These are phyloP conservation scores for Citrus sinensis DNA, from an alignment of 345 rosid species.

Conservation along the genomic window DNA sequence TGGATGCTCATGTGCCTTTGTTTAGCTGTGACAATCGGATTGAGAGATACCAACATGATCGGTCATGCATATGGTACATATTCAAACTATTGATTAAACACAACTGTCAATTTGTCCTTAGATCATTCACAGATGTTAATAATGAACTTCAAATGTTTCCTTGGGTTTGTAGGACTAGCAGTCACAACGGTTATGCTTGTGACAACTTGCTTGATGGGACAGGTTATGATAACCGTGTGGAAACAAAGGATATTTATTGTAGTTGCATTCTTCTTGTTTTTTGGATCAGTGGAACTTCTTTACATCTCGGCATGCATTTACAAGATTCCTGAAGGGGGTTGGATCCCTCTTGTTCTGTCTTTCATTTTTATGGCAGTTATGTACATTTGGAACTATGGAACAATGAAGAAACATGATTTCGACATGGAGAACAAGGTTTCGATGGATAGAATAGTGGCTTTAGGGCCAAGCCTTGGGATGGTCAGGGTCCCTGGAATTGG, in stretches of 20 bases:
- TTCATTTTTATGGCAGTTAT: constrained; percentile 50
- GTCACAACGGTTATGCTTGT: constrained; percentile 74
- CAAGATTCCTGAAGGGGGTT: constrained; percentile 78
- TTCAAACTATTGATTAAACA: not conserved
- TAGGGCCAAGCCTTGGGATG: constrained; percentile 82
- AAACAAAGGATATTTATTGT: constrained; percentile 44
- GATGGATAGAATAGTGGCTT: constrained; percentile 53
- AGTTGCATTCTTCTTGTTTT: constrained; percentile 45
- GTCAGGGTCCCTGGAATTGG: constrained; percentile 88
- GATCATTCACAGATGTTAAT: not conserved
- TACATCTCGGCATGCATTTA: constrained; percentile 60
- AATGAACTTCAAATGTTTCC: constrained; percentile 7
- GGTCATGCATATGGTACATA: constrained; percentile 82
- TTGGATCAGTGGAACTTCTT: constrained; percentile 65
- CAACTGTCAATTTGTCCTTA: constrained; percentile 6
- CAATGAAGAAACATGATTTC: constrained; percentile 67
- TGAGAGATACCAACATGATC: constrained; percentile 62
- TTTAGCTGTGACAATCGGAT: constrained; percentile 66
- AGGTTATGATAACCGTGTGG: constrained; percentile 69
- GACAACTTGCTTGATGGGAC: constrained; percentile 70
- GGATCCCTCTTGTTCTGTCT: constrained; percentile 73
- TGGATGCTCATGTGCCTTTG: constrained; percentile 88
- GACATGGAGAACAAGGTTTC: constrained; percentile 80
- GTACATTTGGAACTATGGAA: constrained; percentile 88
- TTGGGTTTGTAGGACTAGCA: constrained; percentile 60